A percentile compares a stretch with the other conserved stretches of the same genome.
Evolutionary conservation across 2,329 filamentous ascomycete species (phyloP).

Genomic region (Ploettnerulaceae sp.): DNA sequence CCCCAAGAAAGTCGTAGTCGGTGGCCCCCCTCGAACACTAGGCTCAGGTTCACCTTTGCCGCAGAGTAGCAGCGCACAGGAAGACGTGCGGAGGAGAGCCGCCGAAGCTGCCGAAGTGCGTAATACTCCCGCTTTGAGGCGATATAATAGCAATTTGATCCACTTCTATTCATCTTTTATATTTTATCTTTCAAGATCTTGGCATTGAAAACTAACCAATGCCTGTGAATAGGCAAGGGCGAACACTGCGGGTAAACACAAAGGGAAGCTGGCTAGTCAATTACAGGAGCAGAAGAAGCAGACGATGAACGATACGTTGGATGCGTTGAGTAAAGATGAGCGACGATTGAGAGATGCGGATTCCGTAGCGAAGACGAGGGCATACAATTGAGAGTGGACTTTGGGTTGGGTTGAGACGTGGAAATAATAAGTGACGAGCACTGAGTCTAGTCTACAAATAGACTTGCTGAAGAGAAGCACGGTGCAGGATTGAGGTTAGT

Average conservation of each 20-base stretch:
- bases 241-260: constrained; percentile 44
- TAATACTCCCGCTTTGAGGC: constrained; percentile 25
- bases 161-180: no score
- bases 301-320: constrained; percentile 63
- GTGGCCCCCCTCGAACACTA: constrained; percentile 57
- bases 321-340: constrained; percentile 63
- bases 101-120: constrained; percentile 81
- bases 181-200: background rate
- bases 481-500: background rate
- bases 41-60: constrained; percentile 51
- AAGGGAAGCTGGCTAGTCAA: constrained; percentile 61
- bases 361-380: constrained; percentile 49
- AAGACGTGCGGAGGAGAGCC: constrained; percentile 66
- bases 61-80: constrained; percentile 27
- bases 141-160: no score
- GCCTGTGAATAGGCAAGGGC: constrained; percentile 12
- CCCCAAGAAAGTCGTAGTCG: constrained; percentile 41
- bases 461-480: background rate
- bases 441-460: background rate
- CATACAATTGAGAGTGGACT: constrained; percentile 45
- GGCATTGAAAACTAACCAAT: background rate
- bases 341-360: constrained; percentile 59
- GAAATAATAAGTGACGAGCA: background rate
- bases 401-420: background rate
- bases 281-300: constrained; percentile 72